Evolutionary conservation across 495 filamentous ascomycete species (phyloP).

Genomic region (Talaromyces borbonicus): DNA sequence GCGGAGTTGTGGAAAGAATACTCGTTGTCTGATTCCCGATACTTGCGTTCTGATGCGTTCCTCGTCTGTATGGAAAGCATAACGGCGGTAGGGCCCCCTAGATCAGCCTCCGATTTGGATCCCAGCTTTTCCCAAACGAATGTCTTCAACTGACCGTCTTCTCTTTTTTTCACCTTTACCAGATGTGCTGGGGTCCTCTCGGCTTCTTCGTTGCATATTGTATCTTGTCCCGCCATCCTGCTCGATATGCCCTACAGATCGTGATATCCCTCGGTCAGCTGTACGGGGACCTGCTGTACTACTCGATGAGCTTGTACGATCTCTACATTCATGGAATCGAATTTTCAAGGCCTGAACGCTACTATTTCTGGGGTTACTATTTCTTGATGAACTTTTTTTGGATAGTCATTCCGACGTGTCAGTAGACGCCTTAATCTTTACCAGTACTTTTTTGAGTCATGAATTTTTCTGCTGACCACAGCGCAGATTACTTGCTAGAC

Average conservation of each 20-base stretch:
- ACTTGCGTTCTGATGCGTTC: slow-evolving; percentile 67
- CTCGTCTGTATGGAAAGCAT: slow-evolving; percentile 81
- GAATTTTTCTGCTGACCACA: not conserved
- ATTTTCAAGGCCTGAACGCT: slow-evolving; percentile 65
- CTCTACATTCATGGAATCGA: slow-evolving; percentile 41
- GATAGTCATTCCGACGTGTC: slow-evolving; percentile 67
- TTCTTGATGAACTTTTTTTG: slow-evolving; percentile 83
- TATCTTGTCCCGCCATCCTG: slow-evolving; percentile 37
- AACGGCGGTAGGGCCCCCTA: slow-evolving; percentile 54
- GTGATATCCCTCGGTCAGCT: slow-evolving; percentile 71
- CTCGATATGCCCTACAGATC: slow-evolving; percentile 62
- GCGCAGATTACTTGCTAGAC: not conserved
- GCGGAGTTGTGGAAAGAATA: slow-evolving; percentile 88
- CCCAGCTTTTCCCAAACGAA: too few species aligned
- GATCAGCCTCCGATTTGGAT: too few species aligned
- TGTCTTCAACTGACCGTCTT: not conserved
- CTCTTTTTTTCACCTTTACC: not conserved
- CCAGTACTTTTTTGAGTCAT: slow-evolving; percentile 16
- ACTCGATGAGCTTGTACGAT: slow-evolving; percentile 66
- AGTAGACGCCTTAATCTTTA: too few species aligned
- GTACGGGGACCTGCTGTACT: slow-evolving; percentile 82
- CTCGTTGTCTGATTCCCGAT: slow-evolving; percentile 71
- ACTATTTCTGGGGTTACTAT: slow-evolving; percentile 87
- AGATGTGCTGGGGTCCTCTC: slow-evolving; percentile 73
- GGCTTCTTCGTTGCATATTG: slow-evolving; percentile 59